Evolutionary conservation across 192 early-diverging fungal genomes (phyloP), one percentile per base, ranked within the genome.

Genomic region (Mortierella hygrophila): DNA sequence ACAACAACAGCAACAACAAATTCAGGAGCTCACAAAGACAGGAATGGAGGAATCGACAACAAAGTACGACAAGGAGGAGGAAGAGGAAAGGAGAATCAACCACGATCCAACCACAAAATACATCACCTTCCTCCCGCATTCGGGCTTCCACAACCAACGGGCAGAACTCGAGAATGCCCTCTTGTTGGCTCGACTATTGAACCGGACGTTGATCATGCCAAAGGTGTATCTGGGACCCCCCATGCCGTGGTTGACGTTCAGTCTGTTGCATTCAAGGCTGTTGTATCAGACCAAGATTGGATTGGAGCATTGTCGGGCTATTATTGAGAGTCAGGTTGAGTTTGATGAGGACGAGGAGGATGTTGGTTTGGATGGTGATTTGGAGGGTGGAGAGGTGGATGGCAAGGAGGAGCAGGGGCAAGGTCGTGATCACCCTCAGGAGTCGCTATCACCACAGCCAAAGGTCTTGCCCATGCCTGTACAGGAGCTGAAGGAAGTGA

Each of bases 121-220:
- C 40, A 57, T 92, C 9, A 89, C 89, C 4, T 92, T 82, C 77
- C 63, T 90, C 18, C 92, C 92, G 2, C 92, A 92, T 35, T 91
- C 90, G 47, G 92, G 92, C 18, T 88, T 92, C 57, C 90, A 92
- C 46, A 92, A 92, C 73, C 92, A 92, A 77, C 79, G 90, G 3
- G 81, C 91, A 29, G 88, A 89, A 46, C 85, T 92, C 32, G 83
- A 90, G 35, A 91, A 92, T 52, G 92, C 90, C 2, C 47, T 89
- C 16, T 54, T 90, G 13, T 47, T 92, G 21, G 90, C 92, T 4
- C 85, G 89, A 37, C 54, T 77, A 11, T 77, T 91, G 52, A 90
- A 91, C 68, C 68, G 90, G 29, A 92, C 92, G n/a, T 75, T 92
- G 63, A 89, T 92, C 52, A 84, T 92, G 72, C 92, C 92, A 7